Base-by-base conservation (phyloP, 768 basidiomycete species). In the Mycena indigotica region DNA sequence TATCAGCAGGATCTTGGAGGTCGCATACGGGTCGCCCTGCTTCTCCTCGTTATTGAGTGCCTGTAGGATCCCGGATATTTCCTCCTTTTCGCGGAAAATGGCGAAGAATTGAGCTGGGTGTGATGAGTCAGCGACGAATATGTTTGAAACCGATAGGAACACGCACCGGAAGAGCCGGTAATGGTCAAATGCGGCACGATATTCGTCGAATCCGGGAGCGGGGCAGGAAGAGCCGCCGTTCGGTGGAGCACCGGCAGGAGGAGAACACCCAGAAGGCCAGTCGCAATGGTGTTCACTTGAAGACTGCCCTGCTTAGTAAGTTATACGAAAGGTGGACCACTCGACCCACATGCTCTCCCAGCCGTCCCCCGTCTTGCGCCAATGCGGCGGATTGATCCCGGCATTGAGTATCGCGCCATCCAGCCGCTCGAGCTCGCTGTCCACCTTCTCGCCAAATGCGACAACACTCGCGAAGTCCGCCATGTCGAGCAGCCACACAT, bases 401-500 rank as follows among this genome's bases (percentile, higher is more conserved):
- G 75, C 72, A 15, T 74, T 74, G 59, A 72, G 69, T 15, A 71
- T 65, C 0, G 75, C 56, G 21, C 73, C 56, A 19, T 72, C 70
- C n/a, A 72, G 48, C n/a, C 64, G 23, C 39, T 59, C 35, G 4
- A 58, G 57, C 24, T 70, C 68, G 16, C 40, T 50, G 35, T 74
- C 66, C 26, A 67, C 58, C n/a, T 59, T 61, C 28, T 68, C 66
- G 46, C 57, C 71, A 58, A 76, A 77, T 32, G 55, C 64, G 46
- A 64, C 63, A 48, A 76, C 69, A 30, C 71, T 74, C 12, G 65
- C 67, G 28, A 76, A 74, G 15, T 65, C 67, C 8, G 57, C 50
- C 58, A 77, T 58, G 32, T 77, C 76, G 35, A 76, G 65, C 40
- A 64, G 58, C 73, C 73, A 76, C n/a, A 67, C 66, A 16, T 71